Evolutionary conservation across 495 filamentous ascomycete genomes (phyloP).

Genomic region (Achaetomiella virescens): DNA sequence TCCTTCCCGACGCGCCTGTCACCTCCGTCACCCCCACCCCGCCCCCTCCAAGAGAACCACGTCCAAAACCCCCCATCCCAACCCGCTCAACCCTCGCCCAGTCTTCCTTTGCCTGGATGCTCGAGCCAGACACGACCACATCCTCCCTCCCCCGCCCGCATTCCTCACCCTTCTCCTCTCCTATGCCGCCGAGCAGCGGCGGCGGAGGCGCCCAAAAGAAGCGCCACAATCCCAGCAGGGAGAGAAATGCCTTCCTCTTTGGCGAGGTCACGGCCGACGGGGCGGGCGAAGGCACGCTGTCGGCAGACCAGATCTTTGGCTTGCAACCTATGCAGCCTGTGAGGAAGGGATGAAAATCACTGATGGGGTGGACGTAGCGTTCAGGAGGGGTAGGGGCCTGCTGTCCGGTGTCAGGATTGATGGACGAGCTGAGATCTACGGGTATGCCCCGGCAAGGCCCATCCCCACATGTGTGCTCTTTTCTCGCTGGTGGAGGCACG

Average conservation of each 20-base stretch:
- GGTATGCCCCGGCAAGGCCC: no score
- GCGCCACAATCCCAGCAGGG: conserved; percentile 41
- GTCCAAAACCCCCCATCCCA: conserved; percentile 37
- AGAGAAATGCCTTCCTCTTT: conserved; percentile 52
- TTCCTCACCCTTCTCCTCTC: neutral
- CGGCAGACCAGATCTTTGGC: conserved; percentile 41
- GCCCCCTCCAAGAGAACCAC: conserved; percentile 9
- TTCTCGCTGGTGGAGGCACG: no score
- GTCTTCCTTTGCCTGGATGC: conserved; percentile 93
- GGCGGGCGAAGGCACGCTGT: conserved; percentile 19
- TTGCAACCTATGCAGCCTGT: conserved; percentile 33
- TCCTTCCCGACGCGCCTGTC: no score
- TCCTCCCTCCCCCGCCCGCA: conserved; percentile 8
- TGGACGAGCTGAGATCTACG: no score
- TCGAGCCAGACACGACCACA: conserved; percentile 49
- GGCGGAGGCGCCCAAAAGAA: conserved; percentile 22
- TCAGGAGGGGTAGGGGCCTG: no score
- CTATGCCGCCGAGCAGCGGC: conserved; percentile 16
- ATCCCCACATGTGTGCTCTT: no score
- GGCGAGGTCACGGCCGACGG: conserved; percentile 41
- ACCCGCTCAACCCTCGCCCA: conserved; percentile 68
- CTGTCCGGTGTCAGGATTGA: neutral
- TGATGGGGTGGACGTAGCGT: conserved; percentile 3
- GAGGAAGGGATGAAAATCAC: conserved; percentile 16
- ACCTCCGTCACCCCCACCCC: conserved; percentile 6